phyloP scores from a whole-genome alignment of 345 rosid genomes.

The Salix exigua region DNA sequence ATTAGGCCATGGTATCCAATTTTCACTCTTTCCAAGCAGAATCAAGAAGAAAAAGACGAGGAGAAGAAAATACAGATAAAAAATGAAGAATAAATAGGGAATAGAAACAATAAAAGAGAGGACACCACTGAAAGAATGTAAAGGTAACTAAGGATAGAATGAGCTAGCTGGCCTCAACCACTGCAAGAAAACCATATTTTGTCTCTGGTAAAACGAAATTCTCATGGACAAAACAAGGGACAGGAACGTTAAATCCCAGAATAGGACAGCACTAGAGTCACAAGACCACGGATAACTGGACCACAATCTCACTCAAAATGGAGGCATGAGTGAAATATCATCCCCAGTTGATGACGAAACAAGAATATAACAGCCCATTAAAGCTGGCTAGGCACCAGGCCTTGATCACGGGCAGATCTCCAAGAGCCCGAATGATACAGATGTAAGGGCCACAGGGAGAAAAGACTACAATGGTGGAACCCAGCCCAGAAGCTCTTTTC shows the following conservation, averaged over 20 bases:
- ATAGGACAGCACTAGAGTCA: neutral
- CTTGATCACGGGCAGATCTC: neutral
- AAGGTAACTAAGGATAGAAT: neutral
- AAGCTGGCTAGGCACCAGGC: neutral
- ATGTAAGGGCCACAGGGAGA: neutral
- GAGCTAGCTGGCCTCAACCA: constrained; percentile 5
- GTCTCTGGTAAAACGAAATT: neutral
- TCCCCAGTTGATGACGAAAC: neutral
- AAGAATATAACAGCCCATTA: neutral
- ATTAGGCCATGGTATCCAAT: neutral
- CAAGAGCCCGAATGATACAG: neutral
- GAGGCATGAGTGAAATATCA: neutral
- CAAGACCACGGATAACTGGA: neutral
- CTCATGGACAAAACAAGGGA: neutral
- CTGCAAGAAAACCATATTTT: constrained; percentile 1
- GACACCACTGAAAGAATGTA: neutral
- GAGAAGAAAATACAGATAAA: neutral
- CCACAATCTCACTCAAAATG: neutral
- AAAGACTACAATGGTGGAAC: neutral
- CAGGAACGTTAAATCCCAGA: neutral
- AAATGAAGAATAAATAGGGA: neutral
- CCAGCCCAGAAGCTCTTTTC: neutral
- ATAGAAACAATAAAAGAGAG: neutral
- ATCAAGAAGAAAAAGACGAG: neutral
- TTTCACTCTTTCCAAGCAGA: neutral